Percentiles rank a stretch among this genome's conserved stretches.
Conservation (phyloP, 306 rosid species). For the Malus asiatica region DNA sequence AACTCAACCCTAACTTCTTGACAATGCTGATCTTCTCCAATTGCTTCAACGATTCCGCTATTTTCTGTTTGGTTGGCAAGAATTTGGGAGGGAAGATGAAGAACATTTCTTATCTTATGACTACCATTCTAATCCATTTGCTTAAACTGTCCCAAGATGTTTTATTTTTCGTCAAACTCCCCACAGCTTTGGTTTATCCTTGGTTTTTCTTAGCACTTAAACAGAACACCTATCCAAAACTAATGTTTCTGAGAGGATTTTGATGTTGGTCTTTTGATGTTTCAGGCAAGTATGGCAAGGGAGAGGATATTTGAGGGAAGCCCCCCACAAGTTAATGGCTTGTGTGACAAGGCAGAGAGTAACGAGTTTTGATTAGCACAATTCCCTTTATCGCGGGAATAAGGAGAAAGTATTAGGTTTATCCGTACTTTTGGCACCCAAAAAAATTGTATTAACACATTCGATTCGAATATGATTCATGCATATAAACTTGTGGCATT, state of each 20-base stretch:
- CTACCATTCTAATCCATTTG: neutral
- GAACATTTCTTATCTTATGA: neutral
- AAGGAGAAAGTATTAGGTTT: too few species aligned
- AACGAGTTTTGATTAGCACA: neutral
- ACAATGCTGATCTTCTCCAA: neutral
- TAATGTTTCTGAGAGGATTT: neutral
- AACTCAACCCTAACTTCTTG: neutral
- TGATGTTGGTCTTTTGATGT: neutral
- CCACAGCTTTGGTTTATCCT: neutral
- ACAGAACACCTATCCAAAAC: too few species aligned
- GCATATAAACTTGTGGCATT: too few species aligned
- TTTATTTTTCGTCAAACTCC: neutral
- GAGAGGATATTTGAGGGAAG: constrained; percentile 25
- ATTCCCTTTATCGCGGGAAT: neutral
- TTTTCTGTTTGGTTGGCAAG: neutral
- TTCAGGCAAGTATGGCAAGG: constrained; percentile 28
- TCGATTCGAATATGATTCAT: neutral
- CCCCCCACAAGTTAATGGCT: neutral
- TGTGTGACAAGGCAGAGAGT: neutral
- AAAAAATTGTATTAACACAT: neutral
- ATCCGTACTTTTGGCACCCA: neutral
- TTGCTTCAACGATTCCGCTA: neutral
- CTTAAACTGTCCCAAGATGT: neutral
- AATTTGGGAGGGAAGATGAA: neutral
- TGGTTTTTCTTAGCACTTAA: neutral